Base-by-base conservation (phyloP, 2,329 filamentous ascomycete species). In the Aspergillus sp. region DNA sequence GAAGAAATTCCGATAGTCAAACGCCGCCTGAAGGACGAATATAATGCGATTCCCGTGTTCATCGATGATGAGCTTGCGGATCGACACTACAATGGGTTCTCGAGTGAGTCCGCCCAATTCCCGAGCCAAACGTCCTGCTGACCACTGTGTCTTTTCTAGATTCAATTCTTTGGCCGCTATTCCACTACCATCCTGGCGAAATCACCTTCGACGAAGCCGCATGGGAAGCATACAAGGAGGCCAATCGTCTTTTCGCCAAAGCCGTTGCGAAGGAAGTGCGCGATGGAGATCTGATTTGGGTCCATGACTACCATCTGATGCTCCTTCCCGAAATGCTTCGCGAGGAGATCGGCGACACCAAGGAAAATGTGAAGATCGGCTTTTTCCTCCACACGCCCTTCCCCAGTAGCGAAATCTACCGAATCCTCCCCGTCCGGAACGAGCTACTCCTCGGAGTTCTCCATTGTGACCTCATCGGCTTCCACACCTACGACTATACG, bases 401-500 rank as follows among this genome's bases (percentile, higher is more conserved):
- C 75, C 94, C 94, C 11, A 95, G 90, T 70, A 95, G 89, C 63
- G 93, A 97, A 73, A 96, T 97, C 66, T 97, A 96, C 76, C 85
- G 94, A 58, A 96, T 97, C 60, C 79, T 97, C 8, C 94, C 94
- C 1, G 93, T 97, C 26, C 85, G 94, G 57, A 91, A 96, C 69
- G 87, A 90, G 65, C 85, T 97, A 47, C 82, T 99, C 42, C 81
- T 88, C 45, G 92, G 94, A 51, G 85, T 97, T 36, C 80, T 99
- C 32, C 88, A 95, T 69, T 96, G 93, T 76, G 94, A 97, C 69
- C 78, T 99, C 54, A 90, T 97, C 67, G 94, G 94, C 30, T 97
- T 99, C 79, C 94, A 99, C 74, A 99, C 94, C 24, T 97, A 96
- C 76, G 93, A 97, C 75, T 99, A 99, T 67, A 93, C 92, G n/a